These are phyloP conservation scores for Sarocladium oryzae DNA, from an alignment of 2,329 filamentous ascomycete genomes.

Conservation along the genomic window DNA sequence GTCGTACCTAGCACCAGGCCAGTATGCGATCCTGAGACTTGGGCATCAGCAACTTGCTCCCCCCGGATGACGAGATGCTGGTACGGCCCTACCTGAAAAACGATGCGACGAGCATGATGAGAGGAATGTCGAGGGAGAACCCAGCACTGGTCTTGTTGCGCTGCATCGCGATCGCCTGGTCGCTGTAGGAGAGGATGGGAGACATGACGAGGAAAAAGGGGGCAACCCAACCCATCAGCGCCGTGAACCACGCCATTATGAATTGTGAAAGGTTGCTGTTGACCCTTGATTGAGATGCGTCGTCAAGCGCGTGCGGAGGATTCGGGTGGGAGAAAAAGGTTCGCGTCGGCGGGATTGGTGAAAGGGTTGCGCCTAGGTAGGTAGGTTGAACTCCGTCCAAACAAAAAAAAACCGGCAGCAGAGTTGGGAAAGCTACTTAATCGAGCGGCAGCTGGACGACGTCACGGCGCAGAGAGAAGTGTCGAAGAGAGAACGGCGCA, in stretches of 20 bases:
- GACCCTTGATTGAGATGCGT: not conserved
- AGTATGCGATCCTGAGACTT: conserved; percentile 57
- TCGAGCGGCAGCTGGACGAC: conserved; percentile 5
- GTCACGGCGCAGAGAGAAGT: conserved; percentile 6
- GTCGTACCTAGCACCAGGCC: conserved; percentile 60
- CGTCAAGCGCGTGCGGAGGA: not conserved
- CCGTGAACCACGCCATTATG: conserved; percentile 36
- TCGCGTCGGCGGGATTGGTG: not conserved
- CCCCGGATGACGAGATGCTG: not conserved
- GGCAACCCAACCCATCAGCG: conserved; percentile 49
- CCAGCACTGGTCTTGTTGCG: conserved; percentile 57
- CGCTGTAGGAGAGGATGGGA: conserved; percentile 57
- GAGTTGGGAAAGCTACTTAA: not conserved
- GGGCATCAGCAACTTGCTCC: not conserved
- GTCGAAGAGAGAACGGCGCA: not conserved
- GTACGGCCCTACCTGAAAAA: conserved; percentile 47
- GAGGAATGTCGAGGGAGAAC: conserved; percentile 64
- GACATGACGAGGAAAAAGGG: conserved; percentile 58
- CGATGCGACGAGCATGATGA: conserved; percentile 67
- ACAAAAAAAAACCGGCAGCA: too few species aligned
- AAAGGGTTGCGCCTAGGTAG: not conserved
- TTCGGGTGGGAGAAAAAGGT: too few species aligned
- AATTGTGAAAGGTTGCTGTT: not conserved
- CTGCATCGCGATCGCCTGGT: conserved; percentile 61
- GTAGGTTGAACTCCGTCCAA: not conserved